Base-by-base conservation (phyloP, 2,329 filamentous ascomycete genomes). In the Arthrinium phaeospermum region DNA sequence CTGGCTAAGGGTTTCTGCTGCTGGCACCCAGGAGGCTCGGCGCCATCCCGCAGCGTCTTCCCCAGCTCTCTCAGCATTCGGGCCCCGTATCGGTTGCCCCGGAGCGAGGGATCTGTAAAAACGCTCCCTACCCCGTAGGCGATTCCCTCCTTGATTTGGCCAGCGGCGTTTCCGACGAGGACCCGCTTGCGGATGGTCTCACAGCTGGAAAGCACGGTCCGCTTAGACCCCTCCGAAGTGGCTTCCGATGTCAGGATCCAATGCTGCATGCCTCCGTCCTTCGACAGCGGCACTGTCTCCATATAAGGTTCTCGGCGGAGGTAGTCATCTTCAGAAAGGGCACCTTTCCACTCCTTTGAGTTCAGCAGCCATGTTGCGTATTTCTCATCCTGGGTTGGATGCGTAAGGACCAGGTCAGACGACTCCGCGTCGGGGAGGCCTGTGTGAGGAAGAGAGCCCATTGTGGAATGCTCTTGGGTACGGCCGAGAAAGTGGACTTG, bases 101-200 rank as follows among this genome's bases (percentile, higher is more conserved):
- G 84, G 80, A 90, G 90, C 77, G 90, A 85, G 0, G 89, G 87
- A 53, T 90, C 88, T 4, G 91, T 94, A 80, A 92, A 96, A n/a
- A 97, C 94, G 73, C 92, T 94, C 19, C 91, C 93, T 72, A 97
- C 88, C 6, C 93, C 94, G 82, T 97, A 92, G 22, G 90, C 89
- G 13, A 90, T 83, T 2, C 87, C 89, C 67, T 94, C 90, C 71
- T 84, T 80, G 22, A 87, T 81, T 64, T 79, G 76, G 64, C 82
- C 82, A 7, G 81, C 78, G 0, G 79, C 78, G 24, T 75, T 75
- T 45, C 84, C 82, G 47, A 88, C 82, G 4, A 91, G 78, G 6
- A 89, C 88, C 44, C 84, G 85, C 81, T 93, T 93, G 73, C 86
- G 86, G 70, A 92, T 84, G 13, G 88, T 88, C 81, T 93, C 91